phyloP scores from a whole-genome alignment of 768 basidiomycete species.

The Lactarius indigo region DNA sequence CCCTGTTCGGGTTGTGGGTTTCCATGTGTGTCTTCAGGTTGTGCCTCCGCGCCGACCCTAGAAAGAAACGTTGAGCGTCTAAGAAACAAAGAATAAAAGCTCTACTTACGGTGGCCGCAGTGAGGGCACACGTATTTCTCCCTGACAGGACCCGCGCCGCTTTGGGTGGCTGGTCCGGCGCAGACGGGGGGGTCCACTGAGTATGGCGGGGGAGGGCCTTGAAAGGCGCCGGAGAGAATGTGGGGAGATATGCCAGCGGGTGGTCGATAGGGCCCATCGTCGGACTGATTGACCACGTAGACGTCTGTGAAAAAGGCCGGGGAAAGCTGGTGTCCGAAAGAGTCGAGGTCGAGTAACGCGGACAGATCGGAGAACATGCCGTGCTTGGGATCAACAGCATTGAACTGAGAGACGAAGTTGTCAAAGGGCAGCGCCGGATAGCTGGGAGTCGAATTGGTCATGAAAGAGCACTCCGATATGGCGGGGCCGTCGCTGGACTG shows the following conservation, averaged over 20 bases:
- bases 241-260: not conserved
- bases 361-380: not conserved
- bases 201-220: not conserved
- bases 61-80: not conserved
- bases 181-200: not conserved
- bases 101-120: not conserved
- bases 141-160: not conserved
- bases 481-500: not conserved
- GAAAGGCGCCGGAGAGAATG: not conserved
- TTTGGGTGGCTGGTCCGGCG: not conserved
- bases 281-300: not conserved
- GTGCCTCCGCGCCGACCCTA: not conserved
- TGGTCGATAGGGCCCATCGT: not conserved
- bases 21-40: not conserved
- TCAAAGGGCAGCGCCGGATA: not conserved
- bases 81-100: not conserved
- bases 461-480: not conserved
- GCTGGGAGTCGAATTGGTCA: not conserved
- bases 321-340: not conserved
- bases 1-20: not conserved
- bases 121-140: not conserved
- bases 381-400: not conserved
- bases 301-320: not conserved
- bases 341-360: not conserved
- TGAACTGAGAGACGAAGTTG: not conserved